Conservation (phyloP, 768 basidiomycete genomes). For the Lactarius deliciosus region DNA sequence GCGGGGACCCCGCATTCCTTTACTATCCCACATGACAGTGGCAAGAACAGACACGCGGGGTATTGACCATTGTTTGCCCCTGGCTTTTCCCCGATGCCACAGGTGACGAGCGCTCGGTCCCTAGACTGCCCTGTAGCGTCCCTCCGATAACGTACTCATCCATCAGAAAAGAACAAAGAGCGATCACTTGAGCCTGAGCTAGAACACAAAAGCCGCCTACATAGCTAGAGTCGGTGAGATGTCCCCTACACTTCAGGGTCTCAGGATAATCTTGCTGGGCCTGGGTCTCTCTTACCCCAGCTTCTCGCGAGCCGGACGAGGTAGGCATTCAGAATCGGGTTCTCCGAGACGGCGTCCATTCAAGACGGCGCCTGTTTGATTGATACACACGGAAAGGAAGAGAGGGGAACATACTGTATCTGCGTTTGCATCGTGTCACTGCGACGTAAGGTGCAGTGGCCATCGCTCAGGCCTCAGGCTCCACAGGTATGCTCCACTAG, state of each 20-base stretch:
- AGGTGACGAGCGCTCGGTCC: background rate
- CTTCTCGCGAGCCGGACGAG: background rate
- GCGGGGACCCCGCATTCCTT: background rate
- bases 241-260: background rate
- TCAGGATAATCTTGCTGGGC: background rate
- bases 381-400: background rate
- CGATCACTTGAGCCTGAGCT: background rate
- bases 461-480: background rate
- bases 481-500: background rate
- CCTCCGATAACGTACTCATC: background rate
- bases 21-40: background rate
- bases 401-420: background rate
- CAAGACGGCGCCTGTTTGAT: background rate
- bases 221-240: background rate
- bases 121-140: background rate
- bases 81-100: background rate
- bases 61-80: background rate
- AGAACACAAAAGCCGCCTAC: background rate
- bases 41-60: background rate
- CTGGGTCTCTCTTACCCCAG: background rate
- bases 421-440: background rate
- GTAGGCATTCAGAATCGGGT: background rate
- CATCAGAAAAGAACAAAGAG: background rate
- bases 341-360: background rate
- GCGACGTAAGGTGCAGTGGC: background rate